Percentiles rank a stretch among this genome's conserved stretches.
These are phyloP conservation scores for Cicer arietinum DNA, from an alignment of 306 rosid genomes.

Conservation along the genomic window DNA sequence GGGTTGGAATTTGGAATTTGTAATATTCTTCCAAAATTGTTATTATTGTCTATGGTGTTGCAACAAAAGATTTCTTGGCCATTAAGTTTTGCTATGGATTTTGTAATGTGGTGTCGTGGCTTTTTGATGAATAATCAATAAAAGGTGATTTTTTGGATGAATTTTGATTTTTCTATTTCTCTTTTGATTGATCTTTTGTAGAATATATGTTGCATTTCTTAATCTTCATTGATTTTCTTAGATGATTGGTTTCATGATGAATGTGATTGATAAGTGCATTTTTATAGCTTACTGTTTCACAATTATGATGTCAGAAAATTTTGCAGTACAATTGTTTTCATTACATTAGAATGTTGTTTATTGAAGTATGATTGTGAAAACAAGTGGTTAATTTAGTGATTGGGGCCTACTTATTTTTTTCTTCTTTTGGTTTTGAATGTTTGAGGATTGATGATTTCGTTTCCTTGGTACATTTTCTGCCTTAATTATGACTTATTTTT, in stretches of 20 bases:
- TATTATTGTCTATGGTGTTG: slow-evolving; percentile 34
- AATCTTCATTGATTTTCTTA: slow-evolving; percentile 21
- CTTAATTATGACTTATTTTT: slow-evolving; percentile 38
- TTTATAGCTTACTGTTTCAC: slow-evolving; percentile 23
- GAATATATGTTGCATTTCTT: slow-evolving; percentile 25
- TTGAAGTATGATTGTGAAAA: slow-evolving; percentile 36
- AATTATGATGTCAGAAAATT: slow-evolving; percentile 43
- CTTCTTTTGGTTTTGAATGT: slow-evolving; percentile 5
- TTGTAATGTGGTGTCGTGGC: slow-evolving; percentile 33
- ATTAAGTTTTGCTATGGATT: slow-evolving; percentile 37
- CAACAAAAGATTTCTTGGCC: slow-evolving; percentile 36
- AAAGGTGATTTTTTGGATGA: slow-evolving; percentile 34
- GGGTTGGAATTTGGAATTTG: slow-evolving; percentile 14
- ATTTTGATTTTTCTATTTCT: background rate
- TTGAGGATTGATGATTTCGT: slow-evolving; percentile 11
- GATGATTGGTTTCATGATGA: slow-evolving; percentile 25
- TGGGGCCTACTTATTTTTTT: slow-evolving; percentile 23
- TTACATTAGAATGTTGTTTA: slow-evolving; percentile 6
- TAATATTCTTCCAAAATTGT: slow-evolving; percentile 28
- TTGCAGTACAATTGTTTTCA: slow-evolving; percentile 10
- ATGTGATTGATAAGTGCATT: slow-evolving; percentile 38
- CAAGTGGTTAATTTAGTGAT: background rate
- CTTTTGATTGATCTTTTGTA: slow-evolving; percentile 19
- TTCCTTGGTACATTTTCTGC: slow-evolving; percentile 20
- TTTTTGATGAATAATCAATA: slow-evolving; percentile 36